phyloP scores from a whole-genome alignment of 2,329 filamentous ascomycete genomes.

The Coniochaeta sp. region DNA sequence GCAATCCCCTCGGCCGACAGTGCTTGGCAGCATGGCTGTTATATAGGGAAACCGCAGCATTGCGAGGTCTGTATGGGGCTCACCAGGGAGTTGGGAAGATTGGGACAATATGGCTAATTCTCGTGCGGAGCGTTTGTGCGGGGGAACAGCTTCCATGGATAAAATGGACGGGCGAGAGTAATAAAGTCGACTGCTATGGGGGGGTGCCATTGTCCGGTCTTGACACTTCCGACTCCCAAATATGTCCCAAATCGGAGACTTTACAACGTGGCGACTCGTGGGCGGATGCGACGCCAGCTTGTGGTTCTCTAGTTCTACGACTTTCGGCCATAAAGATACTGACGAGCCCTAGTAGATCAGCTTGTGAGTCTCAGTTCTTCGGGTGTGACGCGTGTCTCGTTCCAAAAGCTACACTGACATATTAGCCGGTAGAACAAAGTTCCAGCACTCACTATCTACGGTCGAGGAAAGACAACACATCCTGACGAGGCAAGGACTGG shows the following conservation, averaged over 20 bases:
- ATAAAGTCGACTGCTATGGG: neutral
- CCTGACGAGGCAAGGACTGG: too few species aligned
- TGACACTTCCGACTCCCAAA: neutral
- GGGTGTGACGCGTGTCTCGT: too few species aligned
- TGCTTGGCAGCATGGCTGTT: slow-evolving; percentile 1
- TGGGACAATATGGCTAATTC: neutral
- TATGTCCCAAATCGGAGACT: neutral
- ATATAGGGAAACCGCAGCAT: slow-evolving; percentile 1
- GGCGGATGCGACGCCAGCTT: too few species aligned
- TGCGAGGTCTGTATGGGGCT: neutral
- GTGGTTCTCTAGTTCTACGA: too few species aligned
- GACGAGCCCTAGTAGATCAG: too few species aligned
- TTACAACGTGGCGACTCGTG: neutral
- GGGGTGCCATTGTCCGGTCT: neutral
- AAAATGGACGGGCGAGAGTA: neutral
- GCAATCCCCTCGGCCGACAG: neutral
- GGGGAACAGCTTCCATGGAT: neutral
- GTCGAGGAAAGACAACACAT: too few species aligned
- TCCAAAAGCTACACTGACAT: too few species aligned
- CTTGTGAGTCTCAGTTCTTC: too few species aligned
- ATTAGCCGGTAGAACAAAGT: too few species aligned
- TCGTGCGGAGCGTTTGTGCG: neutral
- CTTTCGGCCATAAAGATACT: too few species aligned
- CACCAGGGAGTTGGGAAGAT: neutral
- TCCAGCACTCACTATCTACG: too few species aligned